Evolutionary conservation across 2,329 filamentous ascomycete genomes (phyloP), one percentile per base, ranked within the genome.

Genomic region (Fonsecaea pedrosoi): DNA sequence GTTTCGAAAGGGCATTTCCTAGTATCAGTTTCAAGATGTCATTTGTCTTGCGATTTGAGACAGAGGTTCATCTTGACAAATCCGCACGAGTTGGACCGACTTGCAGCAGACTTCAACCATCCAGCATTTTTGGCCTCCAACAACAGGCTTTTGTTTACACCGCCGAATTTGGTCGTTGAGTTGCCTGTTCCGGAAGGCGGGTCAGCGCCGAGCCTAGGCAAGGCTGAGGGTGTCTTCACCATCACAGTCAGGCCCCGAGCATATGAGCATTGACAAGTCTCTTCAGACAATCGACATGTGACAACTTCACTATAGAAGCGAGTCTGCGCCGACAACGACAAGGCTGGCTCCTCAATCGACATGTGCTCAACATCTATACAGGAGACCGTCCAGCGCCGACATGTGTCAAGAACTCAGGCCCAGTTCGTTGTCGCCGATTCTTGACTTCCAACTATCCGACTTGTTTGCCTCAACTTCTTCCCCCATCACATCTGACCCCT

Each of bases 171-270:
- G 59, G 59, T 61, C 63, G 63, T 30, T 45, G 38, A 18, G 5
- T 53, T 55, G 18, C 54, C 54, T 21, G 30, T 63, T 63, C 12
- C 9, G 61, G 61, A 37, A 57, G 13, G 61, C 61, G 53, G 61
- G 54, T 63, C 32, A 42, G 21, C 32, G 61, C 54, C 54, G 54
- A 42, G 60, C 50, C 37, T 34, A 15, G 32, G 57, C 63, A 65
- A 65, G 63, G 63, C 58, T 65, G 53, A 12, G 1, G 21, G 25
- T 10, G 12, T 50, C 21, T 48, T 50, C 21, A 50, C 12, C 21
- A 5, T 5, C 8, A 12, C 2, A 3, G 18, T 50, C 45, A 9
- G 4, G 45, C 45, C 12, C 9, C 45, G 12, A 8, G 21, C 21
- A 50, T 25, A 9, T 25, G 45, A 21, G 25, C 8, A 5, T 30